Percentiles rank a stretch among this genome's conserved stretches.
Conservation (phyloP, 2,329 filamentous ascomycete species). For the Fusarium tricinctum region DNA sequence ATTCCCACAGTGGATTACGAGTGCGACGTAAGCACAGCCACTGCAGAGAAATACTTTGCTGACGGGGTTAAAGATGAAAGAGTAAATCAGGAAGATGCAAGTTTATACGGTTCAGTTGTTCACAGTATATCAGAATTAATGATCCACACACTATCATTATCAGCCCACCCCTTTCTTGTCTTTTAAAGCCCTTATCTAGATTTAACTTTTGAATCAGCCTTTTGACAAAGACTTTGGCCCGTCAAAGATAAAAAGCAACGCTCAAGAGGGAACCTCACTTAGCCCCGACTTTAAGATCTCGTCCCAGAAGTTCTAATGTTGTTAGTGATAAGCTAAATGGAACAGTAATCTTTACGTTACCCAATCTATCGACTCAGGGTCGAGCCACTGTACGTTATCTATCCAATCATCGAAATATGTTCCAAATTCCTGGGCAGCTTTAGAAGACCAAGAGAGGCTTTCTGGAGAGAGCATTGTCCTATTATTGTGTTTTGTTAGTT, state of each 20-base stretch:
- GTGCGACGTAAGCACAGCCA: not conserved
- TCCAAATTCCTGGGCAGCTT: not conserved
- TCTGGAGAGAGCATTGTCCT: constrained; percentile 4
- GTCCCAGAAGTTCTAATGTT: not conserved
- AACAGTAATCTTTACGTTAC: not conserved
- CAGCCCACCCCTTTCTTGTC: not conserved
- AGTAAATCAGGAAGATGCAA: too few species aligned
- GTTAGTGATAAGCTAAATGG: not conserved
- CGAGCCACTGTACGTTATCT: constrained; percentile 4
- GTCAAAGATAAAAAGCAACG: too few species aligned
- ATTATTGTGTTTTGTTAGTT: not conserved
- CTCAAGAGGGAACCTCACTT: constrained; percentile 2
- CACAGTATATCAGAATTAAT: not conserved
- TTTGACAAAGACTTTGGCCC: not conserved
- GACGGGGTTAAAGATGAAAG: not conserved
- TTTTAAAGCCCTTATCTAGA: not conserved
- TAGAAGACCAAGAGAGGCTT: not conserved
- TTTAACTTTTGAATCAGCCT: not conserved
- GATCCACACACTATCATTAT: not conserved
- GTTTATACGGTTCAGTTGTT: not conserved
- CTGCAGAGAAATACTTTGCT: not conserved
- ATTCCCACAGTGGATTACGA: too few species aligned
- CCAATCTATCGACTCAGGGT: constrained; percentile 7
- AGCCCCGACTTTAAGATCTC: not conserved
- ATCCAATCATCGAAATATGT: constrained; percentile 7